These are phyloP conservation scores for Lentinula edodes DNA, from an alignment of 768 basidiomycete species.

Conservation along the genomic window DNA sequence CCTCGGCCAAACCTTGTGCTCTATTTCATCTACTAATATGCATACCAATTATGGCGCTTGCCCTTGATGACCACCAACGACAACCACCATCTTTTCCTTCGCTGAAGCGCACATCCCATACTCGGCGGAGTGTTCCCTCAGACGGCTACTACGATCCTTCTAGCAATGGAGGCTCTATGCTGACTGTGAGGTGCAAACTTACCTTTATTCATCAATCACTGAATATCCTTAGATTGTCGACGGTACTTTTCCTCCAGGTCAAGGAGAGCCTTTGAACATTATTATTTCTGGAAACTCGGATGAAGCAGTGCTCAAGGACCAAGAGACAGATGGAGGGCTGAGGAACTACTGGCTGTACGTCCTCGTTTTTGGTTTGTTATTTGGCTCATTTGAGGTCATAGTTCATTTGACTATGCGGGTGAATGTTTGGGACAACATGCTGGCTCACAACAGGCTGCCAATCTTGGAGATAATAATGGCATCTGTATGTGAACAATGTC, in stretches of 20 bases:
- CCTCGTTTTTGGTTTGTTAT: not conserved
- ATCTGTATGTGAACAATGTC: conserved; percentile 38
- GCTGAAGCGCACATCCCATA: not conserved
- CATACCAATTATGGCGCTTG: not conserved
- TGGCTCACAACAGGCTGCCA: conserved; percentile 60
- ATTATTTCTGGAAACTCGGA: conserved; percentile 80
- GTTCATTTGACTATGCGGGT: conserved; percentile 64
- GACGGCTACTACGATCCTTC: conserved; percentile 58
- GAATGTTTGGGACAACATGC: conserved; percentile 85
- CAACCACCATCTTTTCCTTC: not conserved
- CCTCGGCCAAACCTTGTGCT: not conserved
- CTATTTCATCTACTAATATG: not conserved
- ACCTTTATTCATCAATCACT: not conserved
- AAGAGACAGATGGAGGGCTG: conserved; percentile 61
- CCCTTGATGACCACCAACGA: not conserved
- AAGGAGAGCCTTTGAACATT: conserved; percentile 83
- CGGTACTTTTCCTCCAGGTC: conserved; percentile 59
- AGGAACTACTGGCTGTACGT: conserved; percentile 79
- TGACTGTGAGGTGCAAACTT: conserved; percentile 50
- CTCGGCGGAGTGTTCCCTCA: conserved; percentile 34
- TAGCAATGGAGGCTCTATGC: conserved; percentile 55
- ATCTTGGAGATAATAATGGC: conserved; percentile 83
- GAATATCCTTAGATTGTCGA: conserved; percentile 37
- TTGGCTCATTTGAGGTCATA: conserved; percentile 17
- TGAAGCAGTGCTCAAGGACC: conserved; percentile 55